Evolutionary conservation across 2,329 filamentous ascomycete species (phyloP).

Genomic region (Epichloe coenophiala): DNA sequence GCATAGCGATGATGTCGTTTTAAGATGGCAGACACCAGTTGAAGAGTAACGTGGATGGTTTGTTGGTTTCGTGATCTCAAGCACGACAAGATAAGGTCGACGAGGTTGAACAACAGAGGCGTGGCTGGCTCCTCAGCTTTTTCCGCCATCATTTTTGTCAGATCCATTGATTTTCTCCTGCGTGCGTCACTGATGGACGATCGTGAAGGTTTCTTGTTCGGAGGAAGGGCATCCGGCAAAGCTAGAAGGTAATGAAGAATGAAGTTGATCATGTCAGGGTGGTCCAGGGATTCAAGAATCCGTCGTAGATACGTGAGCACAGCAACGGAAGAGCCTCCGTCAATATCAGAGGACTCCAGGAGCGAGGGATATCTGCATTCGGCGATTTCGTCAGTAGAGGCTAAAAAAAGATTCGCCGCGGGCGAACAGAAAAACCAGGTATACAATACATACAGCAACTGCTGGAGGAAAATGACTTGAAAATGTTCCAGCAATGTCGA

Average conservation of each 20-base stretch:
- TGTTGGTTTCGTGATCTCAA: constrained; percentile 74
- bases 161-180: constrained; percentile 77
- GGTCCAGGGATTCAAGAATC: constrained; percentile 81
- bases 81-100: constrained; percentile 80
- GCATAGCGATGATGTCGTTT: constrained; percentile 82
- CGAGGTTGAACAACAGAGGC: constrained; percentile 81
- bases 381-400: neutral
- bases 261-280: constrained; percentile 86
- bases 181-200: constrained; percentile 54
- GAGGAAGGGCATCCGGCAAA: constrained; percentile 45
- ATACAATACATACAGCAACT: constrained; percentile 56
- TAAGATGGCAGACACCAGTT: constrained; percentile 74
- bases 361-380: constrained; percentile 74
- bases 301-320: constrained; percentile 86
- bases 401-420: too few relatives aligned
- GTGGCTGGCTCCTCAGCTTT: constrained; percentile 62
- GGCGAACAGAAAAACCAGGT: too few relatives aligned
- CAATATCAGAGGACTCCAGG: constrained; percentile 90
- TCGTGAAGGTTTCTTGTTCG: constrained; percentile 22
- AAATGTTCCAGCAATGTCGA: constrained; percentile 93
- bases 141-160: constrained; percentile 65
- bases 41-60: constrained; percentile 79
- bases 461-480: constrained; percentile 88
- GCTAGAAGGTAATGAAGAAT: constrained; percentile 87
- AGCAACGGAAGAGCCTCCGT: constrained; percentile 91